phyloP scores from a whole-genome alignment of 768 basidiomycete genomes.

The Tulasnella sp. region DNA sequence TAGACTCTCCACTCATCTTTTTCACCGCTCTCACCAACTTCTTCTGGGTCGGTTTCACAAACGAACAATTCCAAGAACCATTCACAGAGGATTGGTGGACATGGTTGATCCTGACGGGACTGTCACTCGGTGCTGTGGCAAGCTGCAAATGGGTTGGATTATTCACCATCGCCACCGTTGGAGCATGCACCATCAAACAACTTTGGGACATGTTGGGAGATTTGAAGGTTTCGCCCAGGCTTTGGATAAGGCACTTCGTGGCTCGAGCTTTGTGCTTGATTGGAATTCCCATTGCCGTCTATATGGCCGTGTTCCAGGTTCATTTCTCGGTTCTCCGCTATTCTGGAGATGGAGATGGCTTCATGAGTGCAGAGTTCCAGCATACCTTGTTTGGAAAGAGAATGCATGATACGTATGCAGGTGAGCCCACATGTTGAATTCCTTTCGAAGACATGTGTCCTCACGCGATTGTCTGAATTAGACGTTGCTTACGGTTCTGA shows the following conservation, averaged over 20 bases:
- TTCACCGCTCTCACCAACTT: conserved; percentile 87
- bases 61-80: conserved; percentile 68
- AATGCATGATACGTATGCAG: conserved; percentile 88
- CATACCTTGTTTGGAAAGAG: conserved; percentile 80
- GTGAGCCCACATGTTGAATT: conserved; percentile 32
- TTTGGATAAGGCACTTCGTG: conserved; percentile 73
- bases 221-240: conserved; percentile 53
- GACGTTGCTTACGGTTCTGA: conserved; percentile 79
- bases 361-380: conserved; percentile 99
- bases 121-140: conserved; percentile 82
- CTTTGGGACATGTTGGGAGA: conserved; percentile 88
- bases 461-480: conserved; percentile 20
- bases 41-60: conserved; percentile 80
- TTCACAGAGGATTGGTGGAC: conserved; percentile 88
- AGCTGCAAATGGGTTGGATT: conserved; percentile 98
- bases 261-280: conserved; percentile 88
- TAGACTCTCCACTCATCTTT: conserved; percentile 96
- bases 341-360: conserved; percentile 94
- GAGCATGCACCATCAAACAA: conserved; percentile 68
- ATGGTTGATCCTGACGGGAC: conserved; percentile 77
- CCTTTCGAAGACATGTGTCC: not conserved
- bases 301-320: conserved; percentile 94
- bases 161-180: conserved; percentile 93
- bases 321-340: conserved; percentile 82
- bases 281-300: conserved; percentile 68